Conservation (phyloP, 495 filamentous ascomycete genomes). For the Astrocystis sublimbata region DNA sequence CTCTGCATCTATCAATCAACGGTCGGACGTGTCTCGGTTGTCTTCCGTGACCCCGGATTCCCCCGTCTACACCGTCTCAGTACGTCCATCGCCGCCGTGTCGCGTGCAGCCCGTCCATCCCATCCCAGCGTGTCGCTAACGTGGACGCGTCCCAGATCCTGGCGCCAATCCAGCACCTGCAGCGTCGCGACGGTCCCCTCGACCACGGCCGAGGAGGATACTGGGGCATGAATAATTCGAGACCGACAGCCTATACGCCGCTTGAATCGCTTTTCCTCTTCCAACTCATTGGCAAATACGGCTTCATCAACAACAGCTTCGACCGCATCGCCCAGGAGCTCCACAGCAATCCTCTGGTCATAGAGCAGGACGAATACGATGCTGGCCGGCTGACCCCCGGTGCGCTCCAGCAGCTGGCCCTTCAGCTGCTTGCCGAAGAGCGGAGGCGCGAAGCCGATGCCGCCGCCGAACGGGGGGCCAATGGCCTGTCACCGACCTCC, state of each 20-base stretch:
- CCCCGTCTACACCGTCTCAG: constrained; percentile 17
- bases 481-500: constrained; percentile 49
- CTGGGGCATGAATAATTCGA: constrained; percentile 55
- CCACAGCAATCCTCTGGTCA: constrained; percentile 67
- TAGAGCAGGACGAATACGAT: constrained; percentile 67
- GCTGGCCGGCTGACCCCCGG: constrained; percentile 72
- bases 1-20: constrained; percentile 24
- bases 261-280: constrained; percentile 90
- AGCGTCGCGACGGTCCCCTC: constrained; percentile 55
- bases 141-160: constrained; percentile 41
- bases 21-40: constrained; percentile 28
- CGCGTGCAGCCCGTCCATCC: constrained; percentile 1
- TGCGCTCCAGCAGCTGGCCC: constrained; percentile 73
- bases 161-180: constrained; percentile 53
- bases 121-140: constrained; percentile 21
- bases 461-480: constrained; percentile 36
- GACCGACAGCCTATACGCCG: constrained; percentile 68
- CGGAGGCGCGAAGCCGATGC: constrained; percentile 43
- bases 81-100: constrained; percentile 2
- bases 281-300: constrained; percentile 69
- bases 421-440: constrained; percentile 75
- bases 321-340: constrained; percentile 70
- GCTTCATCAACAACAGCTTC: constrained; percentile 66
- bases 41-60: constrained; percentile 20
- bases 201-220: constrained; percentile 56